Conservation (phyloP, 2,329 filamentous ascomycete genomes). For the Neonectria sp. region DNA sequence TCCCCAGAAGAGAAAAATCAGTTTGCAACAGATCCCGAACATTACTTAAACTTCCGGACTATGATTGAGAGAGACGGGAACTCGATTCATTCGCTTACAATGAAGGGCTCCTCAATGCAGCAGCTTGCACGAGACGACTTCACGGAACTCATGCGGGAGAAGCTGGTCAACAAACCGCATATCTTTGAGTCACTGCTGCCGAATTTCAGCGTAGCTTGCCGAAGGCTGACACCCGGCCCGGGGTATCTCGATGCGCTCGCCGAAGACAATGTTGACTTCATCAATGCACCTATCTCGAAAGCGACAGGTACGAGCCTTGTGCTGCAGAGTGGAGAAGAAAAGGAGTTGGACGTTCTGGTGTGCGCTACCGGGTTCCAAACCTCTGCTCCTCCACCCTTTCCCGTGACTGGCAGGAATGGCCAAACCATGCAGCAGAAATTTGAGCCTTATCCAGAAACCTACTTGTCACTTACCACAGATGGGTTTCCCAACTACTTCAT, state of each 20-base stretch:
- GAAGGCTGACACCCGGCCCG: constrained; percentile 12
- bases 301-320: not conserved
- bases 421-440: not conserved
- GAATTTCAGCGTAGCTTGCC: constrained; percentile 11
- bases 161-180: constrained; percentile 4
- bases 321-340: not conserved
- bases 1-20: not conserved
- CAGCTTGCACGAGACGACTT: constrained; percentile 3
- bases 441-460: not conserved
- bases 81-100: not conserved
- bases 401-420: constrained; percentile 4
- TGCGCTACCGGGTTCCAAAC: constrained; percentile 20
- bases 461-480: constrained; percentile 2
- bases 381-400: not conserved
- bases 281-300: constrained; percentile 1
- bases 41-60: constrained; percentile 4
- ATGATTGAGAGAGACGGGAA: not conserved
- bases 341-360: constrained; percentile 1
- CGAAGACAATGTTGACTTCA: constrained; percentile 22
- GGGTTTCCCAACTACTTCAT: constrained; percentile 19
- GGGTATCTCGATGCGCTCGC: constrained; percentile 26
- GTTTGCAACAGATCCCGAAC: constrained; percentile 1
- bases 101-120: not conserved
- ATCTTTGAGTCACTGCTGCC: constrained; percentile 11
- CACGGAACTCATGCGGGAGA: constrained; percentile 1